Conservation (phyloP, 164 flowering plant genomes). For the Hamamelis virginiana region DNA sequence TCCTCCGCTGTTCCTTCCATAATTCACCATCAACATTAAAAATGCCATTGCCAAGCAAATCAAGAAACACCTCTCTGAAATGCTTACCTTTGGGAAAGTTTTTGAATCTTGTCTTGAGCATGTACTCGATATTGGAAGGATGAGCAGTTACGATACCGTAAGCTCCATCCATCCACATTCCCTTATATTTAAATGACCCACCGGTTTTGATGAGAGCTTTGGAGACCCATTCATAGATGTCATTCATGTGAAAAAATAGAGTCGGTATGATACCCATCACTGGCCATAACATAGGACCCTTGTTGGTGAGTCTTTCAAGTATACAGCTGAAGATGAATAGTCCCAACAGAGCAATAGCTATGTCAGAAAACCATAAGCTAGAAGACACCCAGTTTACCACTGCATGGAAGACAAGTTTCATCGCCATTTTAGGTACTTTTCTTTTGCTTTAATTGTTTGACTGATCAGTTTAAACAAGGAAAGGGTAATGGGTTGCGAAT, state of each 20-base stretch:
- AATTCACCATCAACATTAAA: slow-evolving; percentile 60
- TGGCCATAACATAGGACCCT: slow-evolving; percentile 69
- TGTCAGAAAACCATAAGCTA: slow-evolving; percentile 25
- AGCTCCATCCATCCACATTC: slow-evolving; percentile 38
- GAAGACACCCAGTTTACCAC: neutral
- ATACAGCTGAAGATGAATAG: slow-evolving; percentile 39
- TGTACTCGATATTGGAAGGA: slow-evolving; percentile 58
- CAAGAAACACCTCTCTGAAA: slow-evolving; percentile 51
- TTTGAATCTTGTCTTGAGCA: slow-evolving; percentile 60
- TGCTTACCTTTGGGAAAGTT: slow-evolving; percentile 74
- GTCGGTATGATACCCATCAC: slow-evolving; percentile 55
- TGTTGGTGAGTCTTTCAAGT: slow-evolving; percentile 34
- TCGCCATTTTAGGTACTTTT: neutral
- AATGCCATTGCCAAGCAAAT: slow-evolving; percentile 68
- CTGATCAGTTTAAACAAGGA: too few relatives aligned
- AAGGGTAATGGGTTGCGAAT: too few relatives aligned
- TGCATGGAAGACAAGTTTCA: neutral
- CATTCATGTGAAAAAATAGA: slow-evolving; percentile 26
- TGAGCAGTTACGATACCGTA: slow-evolving; percentile 48
- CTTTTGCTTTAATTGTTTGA: too few relatives aligned
- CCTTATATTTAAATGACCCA: slow-evolving; percentile 46
- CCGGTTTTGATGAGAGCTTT: slow-evolving; percentile 26
- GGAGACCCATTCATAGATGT: slow-evolving; percentile 45
- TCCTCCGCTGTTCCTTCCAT: slow-evolving; percentile 58
- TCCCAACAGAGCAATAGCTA: slow-evolving; percentile 33